Percentiles rank a stretch among this genome's conserved stretches.
These are phyloP conservation scores for Gymnopus androsaceus DNA, from an alignment of 1,284 basidiomycete species.

Conservation along the genomic window DNA sequence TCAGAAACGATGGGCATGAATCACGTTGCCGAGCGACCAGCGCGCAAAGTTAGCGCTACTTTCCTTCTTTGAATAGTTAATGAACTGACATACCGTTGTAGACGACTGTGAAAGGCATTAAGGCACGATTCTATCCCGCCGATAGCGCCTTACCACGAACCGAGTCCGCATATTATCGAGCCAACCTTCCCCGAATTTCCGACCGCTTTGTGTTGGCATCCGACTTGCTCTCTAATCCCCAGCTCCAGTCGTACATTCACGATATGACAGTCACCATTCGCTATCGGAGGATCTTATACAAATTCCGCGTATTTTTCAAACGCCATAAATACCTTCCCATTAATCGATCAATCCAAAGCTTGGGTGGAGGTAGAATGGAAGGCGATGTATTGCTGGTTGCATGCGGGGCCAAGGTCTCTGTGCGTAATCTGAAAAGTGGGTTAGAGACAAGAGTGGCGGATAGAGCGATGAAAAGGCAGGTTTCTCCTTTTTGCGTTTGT, in stretches of 20 bases:
- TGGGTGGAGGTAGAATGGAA: not conserved
- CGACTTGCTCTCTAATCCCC: not conserved
- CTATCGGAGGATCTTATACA: not conserved
- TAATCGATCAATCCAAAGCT: not conserved
- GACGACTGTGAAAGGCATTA: not conserved
- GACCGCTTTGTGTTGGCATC: not conserved
- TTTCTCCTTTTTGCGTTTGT: too few species aligned
- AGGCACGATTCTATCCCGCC: not conserved
- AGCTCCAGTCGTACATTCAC: conserved; percentile 1
- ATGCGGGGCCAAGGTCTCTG: not conserved
- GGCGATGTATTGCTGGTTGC: not conserved
- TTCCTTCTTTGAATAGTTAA: too few species aligned
- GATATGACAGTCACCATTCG: not conserved
- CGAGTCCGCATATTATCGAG: not conserved
- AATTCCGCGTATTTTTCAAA: conserved; percentile 6
- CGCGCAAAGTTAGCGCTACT: too few species aligned
- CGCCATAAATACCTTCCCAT: not conserved
- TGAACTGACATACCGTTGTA: too few species aligned
- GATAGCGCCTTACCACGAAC: not conserved
- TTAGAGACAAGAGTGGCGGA: not conserved
- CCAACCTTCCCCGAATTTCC: not conserved
- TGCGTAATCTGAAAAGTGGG: not conserved
- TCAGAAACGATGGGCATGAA: too few species aligned
- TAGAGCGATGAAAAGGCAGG: not conserved
- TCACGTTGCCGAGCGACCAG: too few species aligned